Conservation (phyloP, 192 early-diverging fungal species). For the Coemansia sp. region DNA sequence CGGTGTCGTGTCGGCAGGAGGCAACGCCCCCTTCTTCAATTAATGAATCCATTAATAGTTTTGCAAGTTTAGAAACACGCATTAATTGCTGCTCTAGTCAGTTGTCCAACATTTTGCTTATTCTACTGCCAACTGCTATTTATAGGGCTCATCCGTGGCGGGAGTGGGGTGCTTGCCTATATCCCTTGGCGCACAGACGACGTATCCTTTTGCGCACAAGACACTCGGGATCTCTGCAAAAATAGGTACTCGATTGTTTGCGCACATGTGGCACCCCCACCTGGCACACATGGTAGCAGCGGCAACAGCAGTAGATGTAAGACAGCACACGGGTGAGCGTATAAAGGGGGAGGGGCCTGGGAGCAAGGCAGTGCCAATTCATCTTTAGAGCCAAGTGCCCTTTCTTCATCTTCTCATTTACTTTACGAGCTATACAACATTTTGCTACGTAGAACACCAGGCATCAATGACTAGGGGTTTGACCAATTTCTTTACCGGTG, state of each 20-base stretch:
- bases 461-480: background rate
- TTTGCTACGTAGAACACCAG: background rate
- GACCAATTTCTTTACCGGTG: background rate
- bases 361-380: background rate
- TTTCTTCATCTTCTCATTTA: background rate
- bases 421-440: too few relatives aligned
- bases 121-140: background rate
- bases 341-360: background rate
- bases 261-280: background rate
- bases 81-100: constrained; percentile 1
- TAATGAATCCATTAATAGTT: background rate
- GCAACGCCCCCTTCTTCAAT: background rate
- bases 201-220: constrained; percentile 1
- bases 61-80: background rate
- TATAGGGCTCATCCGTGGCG: constrained; percentile 3
- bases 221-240: background rate
- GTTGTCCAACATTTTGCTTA: background rate
- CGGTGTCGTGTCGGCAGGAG: background rate
- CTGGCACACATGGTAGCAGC: background rate
- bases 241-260: constrained; percentile 7
- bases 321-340: background rate
- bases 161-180: background rate
- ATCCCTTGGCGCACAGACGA: constrained; percentile 1
- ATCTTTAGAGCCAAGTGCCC: background rate
- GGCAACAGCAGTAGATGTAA: background rate